Conservation (phyloP, 1,284 basidiomycete species). For the Ceratobasidium sp. region DNA sequence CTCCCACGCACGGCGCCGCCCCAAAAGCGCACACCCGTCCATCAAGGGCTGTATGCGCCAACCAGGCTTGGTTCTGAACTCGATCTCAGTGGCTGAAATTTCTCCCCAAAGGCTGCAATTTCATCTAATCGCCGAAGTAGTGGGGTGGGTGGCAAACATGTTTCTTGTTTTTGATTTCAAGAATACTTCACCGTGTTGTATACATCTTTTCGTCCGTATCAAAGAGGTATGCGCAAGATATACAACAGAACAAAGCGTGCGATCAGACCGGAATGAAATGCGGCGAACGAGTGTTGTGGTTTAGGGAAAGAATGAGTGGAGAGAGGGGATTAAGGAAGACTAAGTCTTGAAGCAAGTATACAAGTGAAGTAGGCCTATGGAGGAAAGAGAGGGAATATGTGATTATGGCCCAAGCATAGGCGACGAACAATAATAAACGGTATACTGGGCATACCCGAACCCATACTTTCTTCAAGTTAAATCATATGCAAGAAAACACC, state of each 20-base stretch:
- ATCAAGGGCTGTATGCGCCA: conserved; percentile 1
- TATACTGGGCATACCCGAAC: conserved; percentile 38
- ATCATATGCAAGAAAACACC: conserved; percentile 3
- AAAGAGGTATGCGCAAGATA: conserved; percentile 11
- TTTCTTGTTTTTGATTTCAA: not conserved
- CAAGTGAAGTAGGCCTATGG: not conserved
- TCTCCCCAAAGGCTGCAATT: not conserved
- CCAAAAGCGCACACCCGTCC: not conserved
- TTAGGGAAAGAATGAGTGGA: not conserved
- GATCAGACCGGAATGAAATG: not conserved
- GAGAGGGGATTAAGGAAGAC: conserved; percentile 5
- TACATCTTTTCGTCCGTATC: not conserved
- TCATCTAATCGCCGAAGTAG: no score
- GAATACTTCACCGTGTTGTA: not conserved
- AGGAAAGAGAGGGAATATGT: conserved; percentile 8
- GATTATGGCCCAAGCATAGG: conserved; percentile 30
- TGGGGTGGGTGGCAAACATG: no score
- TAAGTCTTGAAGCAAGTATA: not conserved
- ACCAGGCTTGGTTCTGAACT: conserved; percentile 12
- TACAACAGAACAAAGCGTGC: conserved; percentile 14
- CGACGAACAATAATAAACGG: conserved; percentile 10
- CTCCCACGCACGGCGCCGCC: not conserved
- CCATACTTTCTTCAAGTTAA: conserved; percentile 12
- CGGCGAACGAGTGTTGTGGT: not conserved
- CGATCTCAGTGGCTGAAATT: not conserved